Evolutionary conservation across 75 land plant species (phyloP).

Genomic region (Isoetes taiwanensis): DNA sequence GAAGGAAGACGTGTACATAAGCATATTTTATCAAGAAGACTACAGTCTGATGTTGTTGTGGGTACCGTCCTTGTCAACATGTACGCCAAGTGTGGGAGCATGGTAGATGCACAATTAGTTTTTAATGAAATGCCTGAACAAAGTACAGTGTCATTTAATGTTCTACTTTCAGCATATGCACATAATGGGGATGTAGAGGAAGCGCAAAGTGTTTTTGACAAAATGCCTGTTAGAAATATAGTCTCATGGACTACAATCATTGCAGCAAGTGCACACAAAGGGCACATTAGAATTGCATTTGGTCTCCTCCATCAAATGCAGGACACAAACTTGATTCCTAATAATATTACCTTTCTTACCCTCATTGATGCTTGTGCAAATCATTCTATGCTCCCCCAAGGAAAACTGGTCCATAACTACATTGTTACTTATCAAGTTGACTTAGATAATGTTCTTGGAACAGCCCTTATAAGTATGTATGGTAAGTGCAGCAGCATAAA

Average conservation of each 20-base stretch:
- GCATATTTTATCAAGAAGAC: neutral
- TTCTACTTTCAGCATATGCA: conserved; percentile 3
- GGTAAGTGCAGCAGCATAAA: conserved; percentile 19
- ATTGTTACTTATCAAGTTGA: too few species aligned
- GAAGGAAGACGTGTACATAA: neutral
- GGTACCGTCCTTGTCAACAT: neutral
- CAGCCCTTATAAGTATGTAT: conserved; percentile 41
- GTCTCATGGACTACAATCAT: conserved; percentile 21
- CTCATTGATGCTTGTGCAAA: conserved; percentile 33
- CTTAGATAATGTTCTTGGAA: conserved; percentile 36
- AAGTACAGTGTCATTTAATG: conserved; percentile 3
- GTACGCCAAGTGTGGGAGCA: conserved; percentile 11
- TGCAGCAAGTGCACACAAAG: conserved; percentile 15
- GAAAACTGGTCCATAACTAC: too few species aligned
- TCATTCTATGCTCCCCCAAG: conserved; percentile 16
- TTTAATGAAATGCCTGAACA: neutral
- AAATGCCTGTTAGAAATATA: neutral
- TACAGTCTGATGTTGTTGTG: neutral
- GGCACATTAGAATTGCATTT: conserved; percentile 10
- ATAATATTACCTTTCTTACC: conserved; percentile 12
- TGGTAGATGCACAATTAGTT: neutral
- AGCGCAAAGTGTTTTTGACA: conserved; percentile 3
- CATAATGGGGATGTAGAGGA: neutral
- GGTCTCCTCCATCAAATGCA: conserved; percentile 9
- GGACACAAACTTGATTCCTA: neutral